Evolutionary conservation across 148 eudicot species (phyloP), one percentile per base, ranked within the genome.

Genomic region (Chenopodium album): DNA sequence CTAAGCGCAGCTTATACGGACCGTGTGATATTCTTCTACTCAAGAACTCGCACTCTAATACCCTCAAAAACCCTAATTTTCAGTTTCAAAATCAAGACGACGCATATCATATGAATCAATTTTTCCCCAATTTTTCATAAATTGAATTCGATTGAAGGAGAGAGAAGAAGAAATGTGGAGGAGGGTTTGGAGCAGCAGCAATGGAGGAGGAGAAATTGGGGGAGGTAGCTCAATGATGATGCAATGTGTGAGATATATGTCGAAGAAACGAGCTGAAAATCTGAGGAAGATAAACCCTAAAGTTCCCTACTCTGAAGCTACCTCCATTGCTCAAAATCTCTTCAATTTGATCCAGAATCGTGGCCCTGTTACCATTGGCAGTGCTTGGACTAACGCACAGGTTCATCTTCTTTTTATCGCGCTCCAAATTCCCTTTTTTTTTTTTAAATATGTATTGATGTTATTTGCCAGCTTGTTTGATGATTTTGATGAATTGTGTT

Each of bases 301-400:
- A 86, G 85, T 86, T 22, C 85, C 88, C 14, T 83, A 80, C n/a
- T 78, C 80, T 23, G 81, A 83, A 62, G 88, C 88, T 7, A 79
- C 81, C 20, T 80, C 81, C 34, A 83, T 87, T 75, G 83, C 88
- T 76, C 89, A 84, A 76, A 69, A 64, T 23, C 83, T 87, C 23
- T 84, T 29, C 64, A 80, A 80, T 75, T 46, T 86, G 6, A 44
- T 86, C 60, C 76, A 83, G 50, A 63, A 83, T 3, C 85, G 69
- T 9, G 88, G 88, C 16, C 85, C 87, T 26, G 76, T 75, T 34
- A 79, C 89, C 29, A 48, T 74, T 9, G 75, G 85, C 19, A 73
- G 28, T 34, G 60, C 84, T 56, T 86, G 88, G 88, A 72, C 81
- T n/a, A 31, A 52, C 46, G 76, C 60, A 60, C 85, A 85, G 85